A percentile compares a stretch with the other conserved stretches of the same genome.
Conservation (phyloP, 2,329 filamentous ascomycete species). For the Allantophomopsis lycopodina region DNA sequence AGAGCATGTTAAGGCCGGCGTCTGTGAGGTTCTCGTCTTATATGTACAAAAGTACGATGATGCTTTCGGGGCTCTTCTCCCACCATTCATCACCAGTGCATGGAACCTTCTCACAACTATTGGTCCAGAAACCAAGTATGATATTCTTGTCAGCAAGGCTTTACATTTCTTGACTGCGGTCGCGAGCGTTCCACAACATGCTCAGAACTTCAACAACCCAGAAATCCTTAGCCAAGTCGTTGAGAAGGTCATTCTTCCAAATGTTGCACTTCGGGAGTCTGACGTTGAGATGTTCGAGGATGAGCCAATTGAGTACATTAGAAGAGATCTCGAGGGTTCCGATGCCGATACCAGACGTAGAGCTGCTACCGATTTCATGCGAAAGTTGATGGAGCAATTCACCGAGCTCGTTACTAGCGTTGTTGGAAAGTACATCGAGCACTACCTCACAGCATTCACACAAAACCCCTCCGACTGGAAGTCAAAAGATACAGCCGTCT, state of each 20-base stretch:
- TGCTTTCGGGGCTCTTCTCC: slow-evolving; percentile 69
- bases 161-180: slow-evolving; percentile 90
- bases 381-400: slow-evolving; percentile 79
- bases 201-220: slow-evolving; percentile 73
- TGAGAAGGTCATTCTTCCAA: slow-evolving; percentile 90
- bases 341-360: slow-evolving; percentile 87
- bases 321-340: slow-evolving; percentile 86
- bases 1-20: slow-evolving; percentile 83
- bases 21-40: slow-evolving; percentile 80
- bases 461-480: slow-evolving; percentile 75
- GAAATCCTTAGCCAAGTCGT: slow-evolving; percentile 73
- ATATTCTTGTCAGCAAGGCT: slow-evolving; percentile 86
- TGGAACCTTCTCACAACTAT: slow-evolving; percentile 86
- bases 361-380: slow-evolving; percentile 88
- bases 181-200: slow-evolving; percentile 64
- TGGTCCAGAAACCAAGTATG: slow-evolving; percentile 81
- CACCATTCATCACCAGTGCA: slow-evolving; percentile 75
- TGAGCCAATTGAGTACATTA: slow-evolving; percentile 96
- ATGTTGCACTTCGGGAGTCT: slow-evolving; percentile 80
- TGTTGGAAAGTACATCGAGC: slow-evolving; percentile 76
- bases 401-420: slow-evolving; percentile 73
- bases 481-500: slow-evolving; percentile 95
- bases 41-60: slow-evolving; percentile 95
- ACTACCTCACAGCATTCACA: slow-evolving; percentile 65
- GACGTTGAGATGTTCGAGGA: slow-evolving; percentile 96